Base-by-base conservation (phyloP, 345 rosid species). In the Salix purpurea region DNA sequence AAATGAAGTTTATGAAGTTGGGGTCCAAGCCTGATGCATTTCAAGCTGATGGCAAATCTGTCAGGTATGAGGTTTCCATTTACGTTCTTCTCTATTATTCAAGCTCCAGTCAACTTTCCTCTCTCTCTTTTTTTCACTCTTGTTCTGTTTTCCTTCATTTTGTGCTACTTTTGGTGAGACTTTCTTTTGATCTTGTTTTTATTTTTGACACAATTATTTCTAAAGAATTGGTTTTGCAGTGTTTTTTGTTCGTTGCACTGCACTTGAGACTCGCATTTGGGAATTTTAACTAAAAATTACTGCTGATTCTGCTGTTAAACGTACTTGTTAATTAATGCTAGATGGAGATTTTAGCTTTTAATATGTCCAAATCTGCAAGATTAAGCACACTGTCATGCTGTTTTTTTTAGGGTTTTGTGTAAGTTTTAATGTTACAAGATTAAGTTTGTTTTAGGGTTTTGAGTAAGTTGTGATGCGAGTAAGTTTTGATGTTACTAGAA, bases 1-100 rank as follows among this genome's bases (percentile, higher is more conserved):
- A 83, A 67, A 94, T 94, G 98, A 94, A 92, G 97, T 90, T 88
- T 79, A 92, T 94, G 98, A 94, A 94, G 89, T 78, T 94, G 81
- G 98, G 98, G 40, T 91, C 91, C 65, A 94, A 92, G 88, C 97
- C 97, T 85, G 98, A 94, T 86, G 83, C 88, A 32, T 89, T 94
- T 78, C 92, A 87, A 78, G 85, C 92, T 79, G 92, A 91, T 64
- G 98, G 91, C 61, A 89, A 89, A 85, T 84, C 79, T 76, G 67
- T 81, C 85, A 88, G 90, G 98, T 92, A 74, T 83, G 88, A 50
- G 73, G 15, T 10, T 70, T 74, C 79, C 42, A 30, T 67, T 74
- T 70, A 23, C 40, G 4, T 24, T 28, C 21, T 67, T 39, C 34
- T 37, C 12, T 8, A 2, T 5, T 24, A 39, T 44, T 61, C 67